These are phyloP conservation scores for Penicillium paxilli DNA, from an alignment of 495 filamentous ascomycete genomes.

Conservation along the genomic window DNA sequence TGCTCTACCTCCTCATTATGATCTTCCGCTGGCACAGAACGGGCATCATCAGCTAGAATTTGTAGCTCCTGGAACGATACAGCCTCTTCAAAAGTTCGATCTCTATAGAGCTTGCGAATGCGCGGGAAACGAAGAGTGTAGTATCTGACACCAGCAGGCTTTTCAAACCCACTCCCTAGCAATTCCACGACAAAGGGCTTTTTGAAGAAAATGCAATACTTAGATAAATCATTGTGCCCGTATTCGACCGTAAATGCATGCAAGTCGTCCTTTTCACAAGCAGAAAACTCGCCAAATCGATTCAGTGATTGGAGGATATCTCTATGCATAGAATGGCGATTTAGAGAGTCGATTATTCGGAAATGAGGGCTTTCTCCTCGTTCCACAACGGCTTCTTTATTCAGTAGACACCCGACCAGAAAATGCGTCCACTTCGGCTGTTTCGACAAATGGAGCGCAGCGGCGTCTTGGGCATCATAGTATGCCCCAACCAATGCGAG, in stretches of 20 bases:
- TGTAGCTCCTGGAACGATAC: conserved; percentile 57
- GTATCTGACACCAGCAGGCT: conserved; percentile 54
- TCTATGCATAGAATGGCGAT: conserved; percentile 49
- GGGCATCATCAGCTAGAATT: conserved; percentile 49
- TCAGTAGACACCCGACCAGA: conserved; percentile 73
- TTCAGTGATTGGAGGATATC: conserved; percentile 54
- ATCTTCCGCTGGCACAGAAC: conserved; percentile 36
- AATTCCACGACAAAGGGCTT: conserved; percentile 66
- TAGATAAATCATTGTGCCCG: conserved; percentile 25
- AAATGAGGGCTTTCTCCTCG: conserved; percentile 58
- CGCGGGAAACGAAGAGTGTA: conserved; percentile 66
- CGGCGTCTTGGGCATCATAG: conserved; percentile 60
- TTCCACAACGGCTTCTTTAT: conserved; percentile 62
- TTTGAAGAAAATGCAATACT: conserved; percentile 52
- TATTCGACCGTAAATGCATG: conserved; percentile 36
- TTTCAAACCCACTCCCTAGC: conserved; percentile 64
- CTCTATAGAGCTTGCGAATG: conserved; percentile 59
- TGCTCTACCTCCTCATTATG: conserved; percentile 50
- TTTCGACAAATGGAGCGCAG: conserved; percentile 37
- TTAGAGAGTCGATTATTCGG: conserved; percentile 60
- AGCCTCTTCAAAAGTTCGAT: conserved; percentile 57
- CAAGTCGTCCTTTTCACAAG: conserved; percentile 22
- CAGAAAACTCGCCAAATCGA: conserved; percentile 45
- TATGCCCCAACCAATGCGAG: conserved; percentile 74
- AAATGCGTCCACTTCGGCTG: conserved; percentile 74